Conservation (phyloP, 768 basidiomycete species). For the Boletales sp. region DNA sequence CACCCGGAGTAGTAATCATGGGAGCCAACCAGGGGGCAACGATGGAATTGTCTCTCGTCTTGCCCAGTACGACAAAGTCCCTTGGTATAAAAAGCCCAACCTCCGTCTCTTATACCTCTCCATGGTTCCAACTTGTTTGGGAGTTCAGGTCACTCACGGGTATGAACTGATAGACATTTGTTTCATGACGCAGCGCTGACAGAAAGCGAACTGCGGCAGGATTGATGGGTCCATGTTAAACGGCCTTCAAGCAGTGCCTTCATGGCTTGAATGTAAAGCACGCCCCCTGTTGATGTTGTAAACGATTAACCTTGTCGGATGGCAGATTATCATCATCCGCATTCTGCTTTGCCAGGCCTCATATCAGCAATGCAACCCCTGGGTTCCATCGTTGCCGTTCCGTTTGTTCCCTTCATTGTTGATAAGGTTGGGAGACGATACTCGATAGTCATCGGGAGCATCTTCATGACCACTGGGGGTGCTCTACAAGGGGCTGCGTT, state of each 20-base stretch:
- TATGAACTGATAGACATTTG: no score
- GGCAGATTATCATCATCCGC: conserved; percentile 51
- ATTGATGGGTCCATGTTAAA: conserved; percentile 54
- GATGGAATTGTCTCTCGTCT: no score
- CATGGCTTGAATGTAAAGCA: conserved; percentile 50
- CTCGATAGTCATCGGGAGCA: neutral
- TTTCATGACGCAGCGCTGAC: no score
- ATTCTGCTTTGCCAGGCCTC: conserved; percentile 35
- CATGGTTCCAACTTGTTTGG: no score
- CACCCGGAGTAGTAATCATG: no score
- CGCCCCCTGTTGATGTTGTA: neutral
- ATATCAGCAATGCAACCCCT: neutral
- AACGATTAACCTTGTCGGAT: neutral
- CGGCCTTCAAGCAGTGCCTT: conserved; percentile 55
- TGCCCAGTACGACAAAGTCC: no score
- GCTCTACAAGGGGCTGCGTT: neutral
- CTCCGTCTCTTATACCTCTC: no score
- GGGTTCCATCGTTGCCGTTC: neutral
- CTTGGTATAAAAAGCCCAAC: no score
- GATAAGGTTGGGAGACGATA: neutral
- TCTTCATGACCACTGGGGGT: neutral
- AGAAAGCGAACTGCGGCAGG: no score
- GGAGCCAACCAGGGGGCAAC: no score
- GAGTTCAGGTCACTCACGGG: no score
- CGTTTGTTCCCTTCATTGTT: neutral